Evolutionary conservation across 2,329 filamentous ascomycete species (phyloP).

Genomic region (Ophiostoma himal-ulmi): DNA sequence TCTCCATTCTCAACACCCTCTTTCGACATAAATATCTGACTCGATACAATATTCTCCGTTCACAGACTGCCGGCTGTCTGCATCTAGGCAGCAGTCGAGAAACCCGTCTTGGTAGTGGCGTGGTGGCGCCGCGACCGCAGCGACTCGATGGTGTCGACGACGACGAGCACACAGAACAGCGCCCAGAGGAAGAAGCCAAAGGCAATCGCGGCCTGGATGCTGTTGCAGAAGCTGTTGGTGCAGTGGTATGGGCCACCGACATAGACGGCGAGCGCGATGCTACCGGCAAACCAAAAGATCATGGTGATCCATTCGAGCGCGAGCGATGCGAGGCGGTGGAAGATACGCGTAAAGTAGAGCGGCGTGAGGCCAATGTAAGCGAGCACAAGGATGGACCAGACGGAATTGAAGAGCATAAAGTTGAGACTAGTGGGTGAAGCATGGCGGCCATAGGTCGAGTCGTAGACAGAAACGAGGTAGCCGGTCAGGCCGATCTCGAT

Average conservation of each 20-base stretch:
- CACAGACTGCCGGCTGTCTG: neutral
- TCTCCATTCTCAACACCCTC: neutral
- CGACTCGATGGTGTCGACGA: conserved; percentile 43
- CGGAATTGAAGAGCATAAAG: conserved; percentile 72
- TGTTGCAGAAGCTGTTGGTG: conserved; percentile 50
- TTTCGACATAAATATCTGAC: no score
- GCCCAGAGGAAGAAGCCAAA: conserved; percentile 62
- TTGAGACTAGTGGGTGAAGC: conserved; percentile 53
- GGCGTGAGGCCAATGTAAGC: conserved; percentile 65
- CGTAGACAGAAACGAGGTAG: conserved; percentile 54
- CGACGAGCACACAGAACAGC: conserved; percentile 44
- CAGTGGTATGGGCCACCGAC: conserved; percentile 53
- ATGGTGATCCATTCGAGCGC: conserved; percentile 65
- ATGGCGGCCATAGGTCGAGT: conserved; percentile 32
- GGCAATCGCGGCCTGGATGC: conserved; percentile 57
- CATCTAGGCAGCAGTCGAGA: conserved; percentile 2
- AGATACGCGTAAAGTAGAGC: conserved; percentile 52
- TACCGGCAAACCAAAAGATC: conserved; percentile 86
- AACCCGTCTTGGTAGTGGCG: conserved; percentile 24
- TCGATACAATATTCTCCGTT: no score
- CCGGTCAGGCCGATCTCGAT: conserved; percentile 69
- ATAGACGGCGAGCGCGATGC: conserved; percentile 67
- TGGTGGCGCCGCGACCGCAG: conserved; percentile 39
- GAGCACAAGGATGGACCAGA: conserved; percentile 70
- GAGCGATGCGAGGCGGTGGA: conserved; percentile 61